These are phyloP conservation scores for Leishmania tropica DNA, from an alignment of 208 protist species.

Conservation along the genomic window DNA sequence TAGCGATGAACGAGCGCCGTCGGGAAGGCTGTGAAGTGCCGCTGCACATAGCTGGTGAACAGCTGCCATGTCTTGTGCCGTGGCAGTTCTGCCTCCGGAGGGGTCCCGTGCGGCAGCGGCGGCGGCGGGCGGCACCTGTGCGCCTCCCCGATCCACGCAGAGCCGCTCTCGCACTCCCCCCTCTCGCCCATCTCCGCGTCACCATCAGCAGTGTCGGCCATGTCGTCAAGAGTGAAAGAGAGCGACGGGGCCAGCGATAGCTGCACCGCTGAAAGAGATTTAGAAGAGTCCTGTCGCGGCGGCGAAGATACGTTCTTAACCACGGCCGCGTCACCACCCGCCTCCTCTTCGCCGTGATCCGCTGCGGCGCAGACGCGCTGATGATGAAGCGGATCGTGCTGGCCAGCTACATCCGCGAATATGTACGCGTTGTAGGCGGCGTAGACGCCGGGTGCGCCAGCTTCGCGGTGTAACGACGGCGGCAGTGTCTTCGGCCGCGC, in stretches of 20 bases:
- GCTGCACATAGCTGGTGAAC: slow-evolving; percentile 58
- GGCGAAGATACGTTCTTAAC: no score
- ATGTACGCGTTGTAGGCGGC: slow-evolving; percentile 7
- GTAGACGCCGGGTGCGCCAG: background rate
- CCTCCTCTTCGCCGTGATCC: background rate
- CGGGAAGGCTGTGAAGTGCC: slow-evolving; percentile 72
- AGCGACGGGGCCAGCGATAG: slow-evolving; percentile 26
- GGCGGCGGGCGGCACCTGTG: background rate
- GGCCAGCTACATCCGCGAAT: slow-evolving; percentile 1
- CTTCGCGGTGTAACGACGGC: no score
- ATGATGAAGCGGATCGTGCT: background rate
- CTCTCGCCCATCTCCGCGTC: background rate
- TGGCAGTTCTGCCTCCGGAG: background rate
- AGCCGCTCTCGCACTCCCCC: background rate
- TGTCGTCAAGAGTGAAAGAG: slow-evolving; percentile 25
- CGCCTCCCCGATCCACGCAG: background rate
- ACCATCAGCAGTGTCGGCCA: slow-evolving; percentile 7
- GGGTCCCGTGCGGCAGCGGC: background rate
- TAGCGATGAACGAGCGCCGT: slow-evolving; percentile 85
- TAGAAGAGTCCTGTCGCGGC: background rate
- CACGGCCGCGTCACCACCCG: background rate
- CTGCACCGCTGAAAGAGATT: background rate
- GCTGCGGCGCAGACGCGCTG: background rate
- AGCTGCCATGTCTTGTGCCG: slow-evolving; percentile 51
- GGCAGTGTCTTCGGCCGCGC: background rate